Percentiles rank a stretch among this genome's conserved stretches.
Evolutionary conservation across 2,329 filamentous ascomycete species (phyloP).

Genomic region (Tolypocladium ovalisporum): DNA sequence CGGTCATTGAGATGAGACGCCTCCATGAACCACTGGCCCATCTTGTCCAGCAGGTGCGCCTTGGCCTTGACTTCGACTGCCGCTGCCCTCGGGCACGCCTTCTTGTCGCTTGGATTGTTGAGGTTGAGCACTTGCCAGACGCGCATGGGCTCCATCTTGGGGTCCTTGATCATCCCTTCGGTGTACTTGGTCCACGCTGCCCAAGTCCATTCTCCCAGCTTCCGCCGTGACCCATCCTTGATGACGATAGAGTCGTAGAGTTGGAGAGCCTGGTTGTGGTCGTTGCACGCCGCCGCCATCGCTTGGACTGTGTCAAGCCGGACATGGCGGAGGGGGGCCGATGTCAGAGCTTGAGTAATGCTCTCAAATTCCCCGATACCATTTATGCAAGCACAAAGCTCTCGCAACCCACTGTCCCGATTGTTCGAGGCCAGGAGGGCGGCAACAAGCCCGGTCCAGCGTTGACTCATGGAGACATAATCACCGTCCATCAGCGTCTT

Average conservation of each 20-base stretch:
- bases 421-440: slow-evolving; percentile 2
- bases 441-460: slow-evolving; percentile 9
- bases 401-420: slow-evolving; percentile 1
- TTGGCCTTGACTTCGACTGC: slow-evolving; percentile 9
- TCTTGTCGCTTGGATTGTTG: background rate
- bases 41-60: slow-evolving; percentile 16
- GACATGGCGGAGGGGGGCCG: slow-evolving; percentile 1
- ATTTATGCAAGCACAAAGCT: slow-evolving; percentile 7
- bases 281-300: slow-evolving; percentile 8
- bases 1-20: slow-evolving; percentile 16
- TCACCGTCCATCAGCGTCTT: slow-evolving; percentile 3
- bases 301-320: slow-evolving; percentile 6
- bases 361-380: slow-evolving; percentile 7
- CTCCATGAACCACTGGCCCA: slow-evolving; percentile 18
- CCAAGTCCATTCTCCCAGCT: slow-evolving; percentile 17
- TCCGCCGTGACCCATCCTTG: background rate
- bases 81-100: background rate
- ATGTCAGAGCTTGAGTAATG: slow-evolving; percentile 3
- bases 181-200: slow-evolving; percentile 19
- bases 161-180: slow-evolving; percentile 21
- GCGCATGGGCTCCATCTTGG: slow-evolving; percentile 8
- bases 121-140: slow-evolving; percentile 19
- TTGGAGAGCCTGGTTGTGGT: slow-evolving; percentile 14
- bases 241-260: slow-evolving; percentile 10
- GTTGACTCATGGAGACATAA: slow-evolving; percentile 6